Base-by-base conservation (phyloP, 2,329 filamentous ascomycete species). In the Macroventuria anomochaeta region DNA sequence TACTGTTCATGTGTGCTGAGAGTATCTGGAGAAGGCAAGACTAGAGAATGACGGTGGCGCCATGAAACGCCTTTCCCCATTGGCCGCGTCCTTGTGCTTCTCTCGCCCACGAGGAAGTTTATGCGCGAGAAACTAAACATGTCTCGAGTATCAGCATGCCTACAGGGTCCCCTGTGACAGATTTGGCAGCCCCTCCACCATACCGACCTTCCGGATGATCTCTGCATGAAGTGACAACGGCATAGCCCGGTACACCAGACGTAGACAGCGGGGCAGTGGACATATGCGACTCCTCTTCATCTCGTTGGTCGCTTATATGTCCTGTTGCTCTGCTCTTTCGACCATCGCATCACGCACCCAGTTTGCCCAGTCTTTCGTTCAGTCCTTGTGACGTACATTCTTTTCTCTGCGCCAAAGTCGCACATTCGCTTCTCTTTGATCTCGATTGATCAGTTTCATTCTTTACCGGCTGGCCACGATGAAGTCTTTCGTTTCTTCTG, bases 381-480 rank as follows among this genome's bases (percentile, higher is more conserved):
- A 58, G 62, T 65, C 53, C 51, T 57, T 34, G 36, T 39, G 62
- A 58, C 60, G 39, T 55, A 59, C 65, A 54, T 49, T 68, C 66
- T 58, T 68, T 68, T 56, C 37, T 31, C 34, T 40, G 38, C 47
- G 33, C 42, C 37, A 23, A 32, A 21, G 43, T 57, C 50, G 47
- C 48, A 62, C 59, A 48, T 61, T 68, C 53, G 51, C 49, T 68
- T 64, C 42, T 48, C 12, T 53, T 50, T 40, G 58, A 49, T 68
- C 59, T 67, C 53, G 58, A 64, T 55, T 25, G 62, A 64, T 60
- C 57, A 49, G 43, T 53, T 66, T 31, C 66, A 59, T 60, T 69
- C 65, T 54, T 65, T 69, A 58, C 61, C 55, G 58, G 57, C 59
- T 60, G 64, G 62, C 44, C 59, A 65, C 55, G 33, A 72, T 72